Conservation (phyloP, 306 rosid genomes). For the Rubus idaeus region DNA sequence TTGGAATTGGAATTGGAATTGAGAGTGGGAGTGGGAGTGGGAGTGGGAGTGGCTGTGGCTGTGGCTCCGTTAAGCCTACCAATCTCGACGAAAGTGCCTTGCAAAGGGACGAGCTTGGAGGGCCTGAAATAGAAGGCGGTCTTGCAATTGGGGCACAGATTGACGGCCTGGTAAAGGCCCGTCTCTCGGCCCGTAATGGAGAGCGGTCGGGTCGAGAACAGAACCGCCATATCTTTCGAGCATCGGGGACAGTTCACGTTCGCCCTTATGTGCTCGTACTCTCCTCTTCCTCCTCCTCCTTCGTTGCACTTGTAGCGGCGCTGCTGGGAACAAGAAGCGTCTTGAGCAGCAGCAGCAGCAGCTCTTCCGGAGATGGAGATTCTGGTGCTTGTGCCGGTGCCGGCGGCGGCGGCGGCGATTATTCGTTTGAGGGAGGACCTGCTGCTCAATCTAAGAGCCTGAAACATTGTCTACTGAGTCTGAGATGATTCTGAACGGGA, state of each 20-base stretch:
- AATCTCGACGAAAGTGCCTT: conserved; percentile 64
- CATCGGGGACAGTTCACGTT: conserved; percentile 66
- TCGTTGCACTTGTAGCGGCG: conserved; percentile 20
- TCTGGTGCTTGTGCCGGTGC: background rate
- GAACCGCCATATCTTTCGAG: conserved; percentile 45
- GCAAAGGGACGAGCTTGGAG: conserved; percentile 56
- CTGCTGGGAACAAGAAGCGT: background rate
- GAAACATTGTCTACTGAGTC: background rate
- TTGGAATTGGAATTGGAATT: background rate
- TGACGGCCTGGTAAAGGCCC: conserved; percentile 62
- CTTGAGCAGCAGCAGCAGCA: background rate
- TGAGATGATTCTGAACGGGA: background rate
- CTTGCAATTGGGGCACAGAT: conserved; percentile 55
- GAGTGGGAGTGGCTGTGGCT: background rate
- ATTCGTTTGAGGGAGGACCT: conserved; percentile 3
- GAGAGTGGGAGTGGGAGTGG: background rate
- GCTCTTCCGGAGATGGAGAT: background rate
- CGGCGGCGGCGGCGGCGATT: background rate
- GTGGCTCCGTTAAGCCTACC: conserved; percentile 35
- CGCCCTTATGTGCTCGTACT: conserved; percentile 53
- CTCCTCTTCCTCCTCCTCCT: conserved; percentile 14
- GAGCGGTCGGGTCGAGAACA: conserved; percentile 64
- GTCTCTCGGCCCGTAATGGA: conserved; percentile 47
- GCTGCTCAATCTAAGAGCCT: background rate
- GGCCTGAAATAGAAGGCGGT: conserved; percentile 73